These are phyloP conservation scores for Cyclotella choctawhatcheeana DNA, from an alignment of 108 stramenopile genomes.

Conservation along the genomic window DNA sequence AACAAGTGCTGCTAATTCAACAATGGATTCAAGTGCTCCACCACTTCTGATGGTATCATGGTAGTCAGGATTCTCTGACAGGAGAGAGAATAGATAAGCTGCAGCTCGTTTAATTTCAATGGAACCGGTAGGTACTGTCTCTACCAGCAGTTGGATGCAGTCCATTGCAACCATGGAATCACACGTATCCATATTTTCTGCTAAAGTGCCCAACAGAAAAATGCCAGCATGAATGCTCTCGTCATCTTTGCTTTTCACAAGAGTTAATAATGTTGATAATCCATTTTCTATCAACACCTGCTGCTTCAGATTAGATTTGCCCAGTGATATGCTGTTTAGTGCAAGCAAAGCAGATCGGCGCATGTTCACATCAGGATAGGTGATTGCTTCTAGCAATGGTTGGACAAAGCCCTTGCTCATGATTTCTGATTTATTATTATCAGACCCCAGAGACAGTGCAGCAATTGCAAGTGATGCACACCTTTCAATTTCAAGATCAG, in stretches of 20 bases:
- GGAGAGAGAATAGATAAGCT: slow-evolving; percentile 72
- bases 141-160: slow-evolving; percentile 53
- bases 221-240: slow-evolving; percentile 63
- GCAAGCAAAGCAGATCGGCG: slow-evolving; percentile 72
- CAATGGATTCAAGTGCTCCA: slow-evolving; percentile 65
- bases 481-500: slow-evolving; percentile 86
- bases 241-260: slow-evolving; percentile 57
- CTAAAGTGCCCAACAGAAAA: slow-evolving; percentile 70
- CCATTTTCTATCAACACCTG: slow-evolving; percentile 65
- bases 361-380: slow-evolving; percentile 74
- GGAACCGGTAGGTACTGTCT: slow-evolving; percentile 52
- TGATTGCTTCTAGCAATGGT: slow-evolving; percentile 70
- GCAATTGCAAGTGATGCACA: slow-evolving; percentile 78
- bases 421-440: slow-evolving; percentile 59
- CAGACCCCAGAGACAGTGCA: slow-evolving; percentile 76
- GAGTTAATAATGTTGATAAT: slow-evolving; percentile 55
- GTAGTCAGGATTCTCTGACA: slow-evolving; percentile 69
- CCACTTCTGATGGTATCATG: slow-evolving; percentile 60
- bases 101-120: slow-evolving; percentile 78
- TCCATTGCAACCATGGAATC: slow-evolving; percentile 63
- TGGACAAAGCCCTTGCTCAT: slow-evolving; percentile 69
- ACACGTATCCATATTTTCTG: slow-evolving; percentile 68
- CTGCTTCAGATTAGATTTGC: slow-evolving; percentile 59
- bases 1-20: slow-evolving; percentile 69
- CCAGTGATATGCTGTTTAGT: slow-evolving; percentile 68